These are phyloP conservation scores for Fonsecaea multimorphosa DNA, from an alignment of 2,329 filamentous ascomycete species.

Conservation along the genomic window DNA sequence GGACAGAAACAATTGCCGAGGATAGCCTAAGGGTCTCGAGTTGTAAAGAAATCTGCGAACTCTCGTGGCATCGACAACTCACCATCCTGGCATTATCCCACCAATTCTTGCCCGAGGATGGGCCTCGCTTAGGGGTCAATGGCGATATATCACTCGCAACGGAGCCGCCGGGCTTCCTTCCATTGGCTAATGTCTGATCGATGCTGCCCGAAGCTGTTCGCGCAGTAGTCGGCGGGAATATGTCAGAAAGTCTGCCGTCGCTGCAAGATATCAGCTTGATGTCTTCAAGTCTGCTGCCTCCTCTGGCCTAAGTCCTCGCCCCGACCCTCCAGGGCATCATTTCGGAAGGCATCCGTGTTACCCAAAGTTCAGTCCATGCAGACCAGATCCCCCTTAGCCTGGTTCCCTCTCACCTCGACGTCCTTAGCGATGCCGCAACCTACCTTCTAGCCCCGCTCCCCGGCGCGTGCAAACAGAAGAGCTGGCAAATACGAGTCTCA, in stretches of 20 bases:
- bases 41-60: neutral
- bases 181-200: neutral
- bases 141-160: neutral
- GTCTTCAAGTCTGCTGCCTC: neutral
- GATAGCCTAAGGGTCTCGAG: neutral
- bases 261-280: constrained; percentile 1
- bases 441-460: neutral
- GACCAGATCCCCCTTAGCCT: neutral
- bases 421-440: neutral
- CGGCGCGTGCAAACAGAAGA: neutral
- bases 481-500: neutral
- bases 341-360: neutral
- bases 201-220: constrained; percentile 8
- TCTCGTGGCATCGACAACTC: neutral
- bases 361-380: neutral
- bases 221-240: neutral
- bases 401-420: neutral
- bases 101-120: neutral
- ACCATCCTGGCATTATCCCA: neutral
- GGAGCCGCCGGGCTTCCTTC: neutral
- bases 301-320: neutral
- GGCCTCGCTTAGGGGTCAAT: neutral
- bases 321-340: neutral
- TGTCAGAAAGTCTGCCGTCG: neutral
- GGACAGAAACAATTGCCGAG: neutral